Conservation (phyloP, 139 green algal species). For the Chlorella sp. region DNA sequence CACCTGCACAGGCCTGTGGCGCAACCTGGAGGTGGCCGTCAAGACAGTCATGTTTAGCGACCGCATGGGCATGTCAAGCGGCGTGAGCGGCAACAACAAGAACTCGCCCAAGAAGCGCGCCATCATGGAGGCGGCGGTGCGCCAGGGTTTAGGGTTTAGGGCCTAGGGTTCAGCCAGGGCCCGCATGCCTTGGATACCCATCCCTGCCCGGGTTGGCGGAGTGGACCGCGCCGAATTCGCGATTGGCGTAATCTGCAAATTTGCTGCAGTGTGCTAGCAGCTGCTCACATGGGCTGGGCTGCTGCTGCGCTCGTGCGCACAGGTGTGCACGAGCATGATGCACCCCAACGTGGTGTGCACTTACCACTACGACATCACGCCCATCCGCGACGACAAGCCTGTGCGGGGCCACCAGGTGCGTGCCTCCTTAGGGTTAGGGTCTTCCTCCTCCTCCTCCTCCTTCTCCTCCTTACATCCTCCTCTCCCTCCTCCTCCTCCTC, state of each 20-base stretch:
- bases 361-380: constrained; percentile 21
- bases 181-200: no score
- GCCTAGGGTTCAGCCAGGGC: no score
- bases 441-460: no score
- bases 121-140: constrained; percentile 3
- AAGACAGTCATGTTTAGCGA: constrained; percentile 6
- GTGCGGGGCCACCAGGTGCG: background rate
- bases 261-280: no score
- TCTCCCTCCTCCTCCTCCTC: no score
- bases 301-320: background rate
- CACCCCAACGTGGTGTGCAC: constrained; percentile 22
- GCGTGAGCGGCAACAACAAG: background rate
- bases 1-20: background rate
- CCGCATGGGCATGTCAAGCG: background rate
- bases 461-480: no score
- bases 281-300: background rate
- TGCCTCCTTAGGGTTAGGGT: no score
- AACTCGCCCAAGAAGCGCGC: constrained; percentile 5
- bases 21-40: constrained; percentile 4
- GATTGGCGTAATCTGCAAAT: no score
- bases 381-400: background rate
- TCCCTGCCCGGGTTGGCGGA: no score
- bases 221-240: no score
- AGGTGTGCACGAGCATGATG: constrained; percentile 11
- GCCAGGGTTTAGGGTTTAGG: no score